These are phyloP conservation scores for Cercospora sp. DNA, from an alignment of 2,329 filamentous ascomycete genomes.

Conservation along the genomic window DNA sequence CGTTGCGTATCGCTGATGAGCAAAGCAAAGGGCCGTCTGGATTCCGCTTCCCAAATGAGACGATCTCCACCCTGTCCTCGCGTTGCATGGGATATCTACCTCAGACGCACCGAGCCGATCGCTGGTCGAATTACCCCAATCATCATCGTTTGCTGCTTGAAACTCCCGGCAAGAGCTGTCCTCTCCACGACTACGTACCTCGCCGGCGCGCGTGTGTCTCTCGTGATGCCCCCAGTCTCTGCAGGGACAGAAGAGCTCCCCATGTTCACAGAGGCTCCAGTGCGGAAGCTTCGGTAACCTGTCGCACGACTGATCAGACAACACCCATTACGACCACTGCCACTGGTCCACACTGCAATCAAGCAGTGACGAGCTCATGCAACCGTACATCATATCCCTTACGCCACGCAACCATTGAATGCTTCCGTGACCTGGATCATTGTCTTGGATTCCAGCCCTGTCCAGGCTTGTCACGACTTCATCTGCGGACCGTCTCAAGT, in stretches of 20 bases:
- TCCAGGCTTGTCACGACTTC: background rate
- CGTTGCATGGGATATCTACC: conserved; percentile 8
- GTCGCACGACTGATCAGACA: conserved; percentile 9
- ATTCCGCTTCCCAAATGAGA: conserved; percentile 6
- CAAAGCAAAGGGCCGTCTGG: background rate
- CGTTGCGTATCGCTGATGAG: background rate
- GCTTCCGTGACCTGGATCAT: background rate
- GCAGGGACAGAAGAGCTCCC: conserved; percentile 13
- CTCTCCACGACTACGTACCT: conserved; percentile 8
- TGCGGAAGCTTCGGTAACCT: conserved; percentile 11
- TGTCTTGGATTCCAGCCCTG: background rate
- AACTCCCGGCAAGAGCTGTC: background rate
- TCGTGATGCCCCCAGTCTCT: conserved; percentile 13
- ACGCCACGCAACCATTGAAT: background rate
- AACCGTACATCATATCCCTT: background rate
- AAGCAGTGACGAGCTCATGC: conserved; percentile 1
- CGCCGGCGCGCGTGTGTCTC: conserved; percentile 1
- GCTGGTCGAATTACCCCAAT: conserved; percentile 4
- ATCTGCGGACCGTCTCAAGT: background rate
- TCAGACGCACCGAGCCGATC: conserved; percentile 15
- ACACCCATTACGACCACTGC: conserved; percentile 4
- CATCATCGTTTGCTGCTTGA: background rate
- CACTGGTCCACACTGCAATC: background rate
- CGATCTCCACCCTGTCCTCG: background rate
- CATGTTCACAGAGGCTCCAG: background rate